phyloP scores from a whole-genome alignment of 805 yeast genomes.

The Sungouiozyma intestinalis region DNA sequence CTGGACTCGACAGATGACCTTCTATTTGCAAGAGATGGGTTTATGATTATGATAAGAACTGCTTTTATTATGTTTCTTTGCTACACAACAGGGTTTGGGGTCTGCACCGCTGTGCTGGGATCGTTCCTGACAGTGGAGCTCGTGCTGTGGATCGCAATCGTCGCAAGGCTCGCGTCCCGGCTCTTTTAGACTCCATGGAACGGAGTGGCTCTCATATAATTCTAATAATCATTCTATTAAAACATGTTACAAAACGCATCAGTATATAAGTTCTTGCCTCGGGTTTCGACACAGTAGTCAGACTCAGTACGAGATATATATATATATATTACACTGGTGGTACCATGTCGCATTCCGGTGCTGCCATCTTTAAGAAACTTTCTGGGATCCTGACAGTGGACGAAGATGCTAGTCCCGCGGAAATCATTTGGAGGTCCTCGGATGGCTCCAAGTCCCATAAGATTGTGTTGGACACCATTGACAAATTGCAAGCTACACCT shows the following conservation, averaged over 20 bases:
- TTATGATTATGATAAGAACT: not conserved
- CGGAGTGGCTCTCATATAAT: too few relatives aligned
- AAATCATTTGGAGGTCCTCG: constrained; percentile 41
- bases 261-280: too few relatives aligned
- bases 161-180: not conserved
- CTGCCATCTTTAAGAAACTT: constrained; percentile 44
- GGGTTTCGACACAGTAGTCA: too few relatives aligned
- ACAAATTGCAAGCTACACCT: constrained; percentile 58
- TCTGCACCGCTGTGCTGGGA: not conserved
- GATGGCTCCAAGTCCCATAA: constrained; percentile 41
- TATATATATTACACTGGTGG: too few relatives aligned
- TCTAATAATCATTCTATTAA: too few relatives aligned
- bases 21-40: not conserved
- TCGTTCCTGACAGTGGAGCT: not conserved
- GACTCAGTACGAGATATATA: too few relatives aligned
- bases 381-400: constrained; percentile 46
- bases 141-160: not conserved
- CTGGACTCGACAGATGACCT: not conserved
- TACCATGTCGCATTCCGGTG: constrained; percentile 37
- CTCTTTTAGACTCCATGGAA: not conserved
- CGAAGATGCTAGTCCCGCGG: constrained; percentile 49
- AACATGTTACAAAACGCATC: too few relatives aligned
- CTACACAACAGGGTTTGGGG: not conserved
- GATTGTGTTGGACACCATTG: constrained; percentile 35
- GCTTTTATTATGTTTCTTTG: not conserved